Evolutionary conservation across 371 early-diverging fungal genomes (phyloP).

Genomic region (Gilbertella persicaria): DNA sequence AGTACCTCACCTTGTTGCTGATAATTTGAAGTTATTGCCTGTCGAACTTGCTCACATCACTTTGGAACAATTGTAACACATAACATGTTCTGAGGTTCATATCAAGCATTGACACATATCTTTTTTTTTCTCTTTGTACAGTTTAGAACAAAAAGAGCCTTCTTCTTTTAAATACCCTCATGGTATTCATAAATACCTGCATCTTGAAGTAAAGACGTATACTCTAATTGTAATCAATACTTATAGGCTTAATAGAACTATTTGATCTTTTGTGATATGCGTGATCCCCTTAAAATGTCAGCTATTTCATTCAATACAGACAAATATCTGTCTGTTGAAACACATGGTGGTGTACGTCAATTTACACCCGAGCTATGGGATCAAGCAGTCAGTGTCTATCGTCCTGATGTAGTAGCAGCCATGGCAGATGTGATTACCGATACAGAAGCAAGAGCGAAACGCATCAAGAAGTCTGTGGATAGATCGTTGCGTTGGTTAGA

Average conservation of each 20-base stretch:
- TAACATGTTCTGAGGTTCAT: neutral
- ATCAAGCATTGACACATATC: neutral
- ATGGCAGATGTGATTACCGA: slow-evolving; percentile 52
- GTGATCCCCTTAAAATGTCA: slow-evolving; percentile 56
- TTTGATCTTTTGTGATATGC: slow-evolving; percentile 63
- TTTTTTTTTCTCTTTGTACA: slow-evolving; percentile 1
- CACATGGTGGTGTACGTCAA: slow-evolving; percentile 67
- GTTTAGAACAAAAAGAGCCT: slow-evolving; percentile 48
- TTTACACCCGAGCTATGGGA: slow-evolving; percentile 57
- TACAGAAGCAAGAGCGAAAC: slow-evolving; percentile 53
- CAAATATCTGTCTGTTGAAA: slow-evolving; percentile 64
- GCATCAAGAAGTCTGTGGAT: slow-evolving; percentile 67
- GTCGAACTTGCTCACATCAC: slow-evolving; percentile 51
- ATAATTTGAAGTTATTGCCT: slow-evolving; percentile 54
- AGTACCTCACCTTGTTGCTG: slow-evolving; percentile 75
- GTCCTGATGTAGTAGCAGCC: slow-evolving; percentile 56
- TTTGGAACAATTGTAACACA: slow-evolving; percentile 64
- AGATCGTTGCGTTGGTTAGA: slow-evolving; percentile 68
- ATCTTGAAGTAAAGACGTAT: slow-evolving; percentile 48
- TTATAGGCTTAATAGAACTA: slow-evolving; percentile 37
- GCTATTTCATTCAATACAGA: slow-evolving; percentile 61
- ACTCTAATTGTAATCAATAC: too few species aligned
- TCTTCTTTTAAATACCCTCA: slow-evolving; percentile 55
- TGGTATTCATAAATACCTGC: slow-evolving; percentile 57
- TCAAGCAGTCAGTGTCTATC: slow-evolving; percentile 47